Base-by-base conservation (phyloP, 2,329 filamentous ascomycete species). In the Penicillium sp. region DNA sequence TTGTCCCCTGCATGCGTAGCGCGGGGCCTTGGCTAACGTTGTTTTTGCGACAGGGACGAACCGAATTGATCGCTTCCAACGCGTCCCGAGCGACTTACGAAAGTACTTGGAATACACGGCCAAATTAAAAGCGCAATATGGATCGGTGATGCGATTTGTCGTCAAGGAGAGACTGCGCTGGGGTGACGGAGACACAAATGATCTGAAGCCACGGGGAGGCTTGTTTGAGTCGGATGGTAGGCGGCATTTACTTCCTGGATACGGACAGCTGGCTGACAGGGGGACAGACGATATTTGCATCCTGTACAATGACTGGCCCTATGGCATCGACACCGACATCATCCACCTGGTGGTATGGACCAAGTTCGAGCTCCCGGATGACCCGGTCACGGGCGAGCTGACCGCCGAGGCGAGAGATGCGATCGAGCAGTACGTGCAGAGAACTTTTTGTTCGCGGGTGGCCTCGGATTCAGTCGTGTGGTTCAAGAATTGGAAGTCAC, bases 271-370 rank as follows among this genome's bases (percentile, higher is more conserved):
- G 51, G 52, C 54, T 39, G 45, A 61, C 4, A 25, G 33, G 12
- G 12, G 10, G 31, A 37, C 53, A 78, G 77, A 73, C 41, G 86
- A 93, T 63, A 72, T 85, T 61, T 89, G 83, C 68, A 84, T 95
- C 42, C 69, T 95, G 35, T 82, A 81, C 71, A 97, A 97, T 65
- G 91, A 97, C 76, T 96, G 90, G 88, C 92, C 92, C 0, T 97
- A 96, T 64, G 90, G 89, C 0, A 77, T 96, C 46, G 89, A 93
- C 60, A 65, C 75, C 41, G 78, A 80, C 44, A 91, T 95, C 56
- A 81, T 88, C 13, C 92, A 96, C 66, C 75, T 96, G 2, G 88
- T 95, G 4, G 83, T 95, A 10, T 97, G 92, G 92, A 93, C 88
- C 42, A 95, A 95, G 70, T 95, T 95, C 63, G 77, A 80, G 42